Evolutionary conservation across 176 grass and related monocot species (phyloP), one percentile per base, ranked within the genome.

Genomic region (Hyparrhenia diplandra): DNA sequence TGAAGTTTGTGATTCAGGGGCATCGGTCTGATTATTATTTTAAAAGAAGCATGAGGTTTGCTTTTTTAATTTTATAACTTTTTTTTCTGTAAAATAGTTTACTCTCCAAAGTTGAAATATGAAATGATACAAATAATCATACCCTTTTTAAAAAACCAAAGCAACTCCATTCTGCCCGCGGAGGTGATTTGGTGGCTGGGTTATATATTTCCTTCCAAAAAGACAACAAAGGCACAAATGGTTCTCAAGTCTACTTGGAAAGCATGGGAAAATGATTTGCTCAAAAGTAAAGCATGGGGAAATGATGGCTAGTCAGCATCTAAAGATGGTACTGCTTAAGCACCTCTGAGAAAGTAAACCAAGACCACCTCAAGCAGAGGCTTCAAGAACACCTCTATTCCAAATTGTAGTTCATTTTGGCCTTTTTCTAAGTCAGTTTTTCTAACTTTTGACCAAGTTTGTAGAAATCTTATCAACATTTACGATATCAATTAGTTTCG

Each of bases 271-370:
- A 78, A 82, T 21, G 45, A 66, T 64, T n/a, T n/a, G n/a, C n/a
- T n/a, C n/a, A n/a, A n/a, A n/a, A n/a, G n/a, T n/a, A n/a, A n/a
- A n/a, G n/a, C n/a, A n/a, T n/a, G n/a, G n/a, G n/a, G n/a, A n/a
- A n/a, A n/a, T n/a, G n/a, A n/a, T n/a, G 71, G 54, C 14, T 78
- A 73, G 65, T 31, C 36, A 0, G 27, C 28, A 85, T 85, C n/a
- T 39, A 64, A 64, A 31, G 65, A 29, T 71, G 64, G 11, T 85
- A 71, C 78, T 52, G 42, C 51, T 76, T 65, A 82, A 43, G 77
- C 16, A 85, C 65, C 45, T 71, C 71, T 17, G 3, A 29, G 32
- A 28, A 77, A 82, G 64, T 89, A 82, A 85, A 89, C 58, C 47
- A 85, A 47, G 39, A 67, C 45, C 60, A 78, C 67, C 45, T 67